A percentile compares a stretch with the other conserved stretches of the same genome.
These are phyloP conservation scores for Fusarium tuaranense DNA, from an alignment of 2,329 filamentous ascomycete genomes.

Conservation along the genomic window DNA sequence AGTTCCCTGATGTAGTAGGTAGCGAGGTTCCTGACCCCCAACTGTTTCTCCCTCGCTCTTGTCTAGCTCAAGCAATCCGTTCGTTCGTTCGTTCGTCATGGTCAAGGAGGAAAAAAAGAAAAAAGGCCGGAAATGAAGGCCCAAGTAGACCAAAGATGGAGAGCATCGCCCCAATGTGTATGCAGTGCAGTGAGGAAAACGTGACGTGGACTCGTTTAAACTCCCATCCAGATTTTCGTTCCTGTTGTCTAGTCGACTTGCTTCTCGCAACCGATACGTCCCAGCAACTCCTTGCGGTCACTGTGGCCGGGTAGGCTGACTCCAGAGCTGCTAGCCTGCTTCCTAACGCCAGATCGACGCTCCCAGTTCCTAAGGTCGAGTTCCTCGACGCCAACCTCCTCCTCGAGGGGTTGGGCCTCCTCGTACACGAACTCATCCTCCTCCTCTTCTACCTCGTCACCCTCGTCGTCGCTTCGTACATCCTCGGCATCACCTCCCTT, in stretches of 20 bases:
- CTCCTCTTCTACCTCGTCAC: constrained; percentile 72
- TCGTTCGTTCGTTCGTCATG: not conserved
- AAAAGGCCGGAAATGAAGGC: constrained; percentile 17
- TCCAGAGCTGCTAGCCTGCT: constrained; percentile 64
- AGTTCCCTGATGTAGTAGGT: constrained; percentile 20
- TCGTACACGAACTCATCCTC: constrained; percentile 66
- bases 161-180: constrained; percentile 21
- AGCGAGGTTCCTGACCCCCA: constrained; percentile 32
- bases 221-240: constrained; percentile 23
- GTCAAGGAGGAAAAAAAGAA: not conserved
- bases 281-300: constrained; percentile 83
- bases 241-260: constrained; percentile 61
- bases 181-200: constrained; percentile 22
- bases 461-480: constrained; percentile 82
- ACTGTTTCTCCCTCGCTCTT: constrained; percentile 11
- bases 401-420: constrained; percentile 70
- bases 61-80: constrained; percentile 16
- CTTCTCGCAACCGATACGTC: constrained; percentile 87
- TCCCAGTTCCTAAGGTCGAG: constrained; percentile 76
- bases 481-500: constrained; percentile 85
- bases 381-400: constrained; percentile 80
- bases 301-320: constrained; percentile 78
- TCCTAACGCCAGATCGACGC: constrained; percentile 66
- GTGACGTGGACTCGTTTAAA: constrained; percentile 30
- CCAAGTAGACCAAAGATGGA: constrained; percentile 17